Conservation (phyloP, 1,284 basidiomycete species). For the Ceratobasidium sp. region DNA sequence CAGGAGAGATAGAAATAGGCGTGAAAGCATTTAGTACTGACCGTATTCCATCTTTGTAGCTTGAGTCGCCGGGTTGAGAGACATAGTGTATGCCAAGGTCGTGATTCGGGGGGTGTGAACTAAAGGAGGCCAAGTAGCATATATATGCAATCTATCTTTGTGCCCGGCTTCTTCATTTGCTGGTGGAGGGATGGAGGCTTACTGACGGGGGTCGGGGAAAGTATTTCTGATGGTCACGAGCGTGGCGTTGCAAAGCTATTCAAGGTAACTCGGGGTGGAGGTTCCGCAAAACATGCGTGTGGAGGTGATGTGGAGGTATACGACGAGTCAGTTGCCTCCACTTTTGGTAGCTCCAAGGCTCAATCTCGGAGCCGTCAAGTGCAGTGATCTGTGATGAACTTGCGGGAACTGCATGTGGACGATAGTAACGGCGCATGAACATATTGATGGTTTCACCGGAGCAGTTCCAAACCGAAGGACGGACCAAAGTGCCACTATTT, state of each 20-base stretch:
- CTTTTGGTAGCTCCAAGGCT: too few relatives aligned
- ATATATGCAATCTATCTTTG: neutral
- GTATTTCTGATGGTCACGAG: neutral
- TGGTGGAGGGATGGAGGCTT: slow-evolving; percentile 2
- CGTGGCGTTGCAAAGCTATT: neutral
- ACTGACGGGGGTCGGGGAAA: neutral
- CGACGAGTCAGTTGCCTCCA: neutral
- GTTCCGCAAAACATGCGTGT: neutral
- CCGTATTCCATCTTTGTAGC: slow-evolving; percentile 35
- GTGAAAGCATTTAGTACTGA: neutral
- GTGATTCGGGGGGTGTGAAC: neutral
- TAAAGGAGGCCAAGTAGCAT: neutral
- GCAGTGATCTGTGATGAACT: too few relatives aligned
- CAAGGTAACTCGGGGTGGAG: slow-evolving; percentile 1
- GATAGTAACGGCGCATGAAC: too few relatives aligned
- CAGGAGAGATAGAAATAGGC: neutral
- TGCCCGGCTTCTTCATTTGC: neutral
- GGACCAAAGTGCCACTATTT: too few relatives aligned
- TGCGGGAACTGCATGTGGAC: too few relatives aligned
- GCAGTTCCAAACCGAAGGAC: too few relatives aligned
- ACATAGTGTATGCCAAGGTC: neutral
- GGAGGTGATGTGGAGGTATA: too few relatives aligned
- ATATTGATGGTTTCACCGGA: too few relatives aligned
- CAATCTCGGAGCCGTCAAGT: too few relatives aligned
- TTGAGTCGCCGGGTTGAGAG: neutral